Base-by-base conservation (phyloP, 495 filamentous ascomycete species). In the Podospora australis region DNA sequence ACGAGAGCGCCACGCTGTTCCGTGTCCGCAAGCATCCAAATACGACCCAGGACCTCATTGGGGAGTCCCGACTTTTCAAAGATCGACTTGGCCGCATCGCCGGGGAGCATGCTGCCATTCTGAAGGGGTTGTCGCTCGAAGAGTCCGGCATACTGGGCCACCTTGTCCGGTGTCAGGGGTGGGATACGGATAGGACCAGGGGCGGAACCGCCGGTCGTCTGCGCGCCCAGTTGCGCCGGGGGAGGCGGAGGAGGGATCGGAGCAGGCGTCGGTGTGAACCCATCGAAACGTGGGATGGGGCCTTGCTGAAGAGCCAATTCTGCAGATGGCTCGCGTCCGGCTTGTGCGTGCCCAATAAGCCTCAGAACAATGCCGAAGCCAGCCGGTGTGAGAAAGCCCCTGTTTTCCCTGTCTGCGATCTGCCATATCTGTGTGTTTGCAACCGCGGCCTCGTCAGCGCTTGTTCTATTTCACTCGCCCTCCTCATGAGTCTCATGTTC, bases 361-460 rank as follows among this genome's bases (percentile, higher is more conserved):
- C 92, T 78, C 60, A 98, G 69, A 17, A 91, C 92, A 59, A 95
- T 75, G 23, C 88, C 85, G 67, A 98, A 98, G 56, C 90, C 94
- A 39, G 87, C 76, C 3, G 87, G 88, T 30, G 88, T 95, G 60
- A 98, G 75, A 43, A 96, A 82, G 49, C 94, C 92, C 50, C 90
- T 80, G 69, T 97, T 98, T 69, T 96, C 91, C 55, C 79, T 88
- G 68, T 98, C 92, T 46, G 92, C 94, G 61, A 98, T 90, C 69
- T 96, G 90, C 92, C 92, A 98, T 78, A 97, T 96, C 88, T 94
- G 69, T 44, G 59, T 55, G 40, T 30, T 30, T 30, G 26, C 26
- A 13, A 36, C 10, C 23, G 30, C 9, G 4, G 1, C 22, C 14
- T 14, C 19, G 51, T 59, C 45, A 54, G 46, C 38, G 34, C n/a